phyloP scores from a whole-genome alignment of 495 filamentous ascomycete species.

The Pyronema domesticum region DNA sequence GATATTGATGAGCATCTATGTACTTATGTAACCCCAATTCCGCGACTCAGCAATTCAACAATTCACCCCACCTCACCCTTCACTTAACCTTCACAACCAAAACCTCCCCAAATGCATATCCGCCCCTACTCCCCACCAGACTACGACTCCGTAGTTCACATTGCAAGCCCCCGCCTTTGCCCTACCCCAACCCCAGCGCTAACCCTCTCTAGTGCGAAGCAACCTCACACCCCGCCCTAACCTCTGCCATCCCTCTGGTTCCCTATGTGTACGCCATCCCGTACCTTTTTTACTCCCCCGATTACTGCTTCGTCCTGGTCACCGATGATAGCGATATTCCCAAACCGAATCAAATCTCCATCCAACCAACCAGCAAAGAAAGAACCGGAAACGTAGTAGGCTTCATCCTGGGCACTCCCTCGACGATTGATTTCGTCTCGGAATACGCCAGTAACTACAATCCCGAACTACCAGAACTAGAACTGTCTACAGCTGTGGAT shows the following conservation, averaged over 20 bases:
- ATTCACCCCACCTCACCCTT: too few species aligned
- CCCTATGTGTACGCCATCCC: background rate
- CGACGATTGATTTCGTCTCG: background rate
- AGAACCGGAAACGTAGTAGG: background rate
- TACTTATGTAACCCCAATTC: too few species aligned
- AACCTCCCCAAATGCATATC: too few species aligned
- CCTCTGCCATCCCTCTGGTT: background rate
- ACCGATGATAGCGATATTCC: background rate
- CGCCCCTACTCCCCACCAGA: too few species aligned
- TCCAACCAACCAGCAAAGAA: too few species aligned
- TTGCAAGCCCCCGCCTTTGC: too few species aligned
- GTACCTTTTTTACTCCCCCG: background rate
- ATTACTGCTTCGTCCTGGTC: background rate
- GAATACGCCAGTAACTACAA: background rate
- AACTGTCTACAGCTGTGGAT: background rate
- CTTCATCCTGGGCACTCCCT: background rate
- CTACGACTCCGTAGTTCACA: too few species aligned
- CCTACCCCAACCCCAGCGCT: background rate
- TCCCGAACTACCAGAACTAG: background rate
- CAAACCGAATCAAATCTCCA: too few species aligned
- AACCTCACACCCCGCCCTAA: background rate
- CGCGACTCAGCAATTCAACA: too few species aligned
- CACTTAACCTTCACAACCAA: too few species aligned
- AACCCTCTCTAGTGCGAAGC: background rate
- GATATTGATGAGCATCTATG: too few species aligned